phyloP scores from a whole-genome alignment of 2,329 filamentous ascomycete species.

The Aspergillus sp. region DNA sequence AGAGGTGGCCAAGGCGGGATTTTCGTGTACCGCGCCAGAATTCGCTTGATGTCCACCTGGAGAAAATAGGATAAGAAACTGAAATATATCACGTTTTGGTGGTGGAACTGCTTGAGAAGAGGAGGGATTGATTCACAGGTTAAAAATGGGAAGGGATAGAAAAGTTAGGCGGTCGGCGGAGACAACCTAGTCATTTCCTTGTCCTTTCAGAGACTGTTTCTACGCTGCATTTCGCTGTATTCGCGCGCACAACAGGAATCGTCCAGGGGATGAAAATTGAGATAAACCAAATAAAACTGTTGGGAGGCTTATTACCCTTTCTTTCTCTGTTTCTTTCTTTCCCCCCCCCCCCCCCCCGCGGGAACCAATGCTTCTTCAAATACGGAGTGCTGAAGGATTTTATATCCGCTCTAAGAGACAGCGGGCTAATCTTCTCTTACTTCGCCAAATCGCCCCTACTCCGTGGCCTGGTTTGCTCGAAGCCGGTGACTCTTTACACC shows the following conservation, averaged over 20 bases:
- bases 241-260: background rate
- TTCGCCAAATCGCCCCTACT: background rate
- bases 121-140: background rate
- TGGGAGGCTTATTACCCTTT: background rate
- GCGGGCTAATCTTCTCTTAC: no score
- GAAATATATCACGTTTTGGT: background rate
- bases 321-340: background rate
- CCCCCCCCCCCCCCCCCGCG: no score
- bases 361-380: background rate
- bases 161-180: conserved; percentile 8
- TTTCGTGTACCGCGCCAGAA: background rate
- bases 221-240: background rate
- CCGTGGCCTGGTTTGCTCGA: background rate
- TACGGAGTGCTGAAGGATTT: no score
- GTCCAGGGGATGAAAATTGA: background rate
- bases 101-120: background rate
- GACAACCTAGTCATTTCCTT: conserved; percentile 1
- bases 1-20: conserved; percentile 7
- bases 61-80: background rate
- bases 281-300: background rate
- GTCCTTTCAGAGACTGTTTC: background rate
- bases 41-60: background rate
- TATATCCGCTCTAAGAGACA: no score
- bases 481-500: background rate
- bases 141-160: conserved; percentile 2